Evolutionary conservation across 148 eudicot species (phyloP).

Genomic region (Chenopodium formosanum): DNA sequence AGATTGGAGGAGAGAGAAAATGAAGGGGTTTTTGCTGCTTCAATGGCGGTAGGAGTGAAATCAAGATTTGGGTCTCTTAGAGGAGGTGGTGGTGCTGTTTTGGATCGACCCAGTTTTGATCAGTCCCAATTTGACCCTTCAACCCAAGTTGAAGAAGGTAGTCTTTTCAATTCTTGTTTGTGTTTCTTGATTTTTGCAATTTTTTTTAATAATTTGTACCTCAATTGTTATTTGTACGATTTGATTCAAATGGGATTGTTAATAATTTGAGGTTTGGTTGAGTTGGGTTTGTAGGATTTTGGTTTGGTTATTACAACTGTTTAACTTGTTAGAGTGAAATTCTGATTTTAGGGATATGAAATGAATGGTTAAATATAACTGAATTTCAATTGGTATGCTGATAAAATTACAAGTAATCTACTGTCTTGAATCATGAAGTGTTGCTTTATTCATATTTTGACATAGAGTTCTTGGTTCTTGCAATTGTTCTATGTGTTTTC

Average conservation of each 20-base stretch:
- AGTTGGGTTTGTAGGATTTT: background rate
- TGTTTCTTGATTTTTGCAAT: background rate
- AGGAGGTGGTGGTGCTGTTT: conserved; percentile 37
- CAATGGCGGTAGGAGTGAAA: conserved; percentile 17
- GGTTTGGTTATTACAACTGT: background rate
- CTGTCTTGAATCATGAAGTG: background rate
- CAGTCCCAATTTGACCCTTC: conserved; percentile 43
- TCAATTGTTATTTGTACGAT: background rate
- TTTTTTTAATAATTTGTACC: too few relatives aligned
- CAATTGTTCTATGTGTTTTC: background rate
- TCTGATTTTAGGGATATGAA: background rate
- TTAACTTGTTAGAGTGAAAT: background rate
- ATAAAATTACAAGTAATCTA: background rate
- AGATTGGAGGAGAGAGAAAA: conserved; percentile 9
- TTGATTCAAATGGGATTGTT: background rate
- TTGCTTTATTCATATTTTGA: background rate
- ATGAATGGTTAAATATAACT: background rate
- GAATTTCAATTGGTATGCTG: background rate
- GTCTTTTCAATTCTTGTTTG: background rate
- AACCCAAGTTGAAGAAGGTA: conserved; percentile 41
- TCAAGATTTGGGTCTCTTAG: conserved; percentile 37
- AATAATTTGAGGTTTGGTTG: background rate
- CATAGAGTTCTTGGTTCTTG: too few relatives aligned
- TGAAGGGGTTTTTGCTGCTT: conserved; percentile 9
- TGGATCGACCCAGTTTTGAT: conserved; percentile 42